These are phyloP conservation scores for Ochetophila trinervis DNA, from an alignment of 306 rosid species.

Conservation along the genomic window DNA sequence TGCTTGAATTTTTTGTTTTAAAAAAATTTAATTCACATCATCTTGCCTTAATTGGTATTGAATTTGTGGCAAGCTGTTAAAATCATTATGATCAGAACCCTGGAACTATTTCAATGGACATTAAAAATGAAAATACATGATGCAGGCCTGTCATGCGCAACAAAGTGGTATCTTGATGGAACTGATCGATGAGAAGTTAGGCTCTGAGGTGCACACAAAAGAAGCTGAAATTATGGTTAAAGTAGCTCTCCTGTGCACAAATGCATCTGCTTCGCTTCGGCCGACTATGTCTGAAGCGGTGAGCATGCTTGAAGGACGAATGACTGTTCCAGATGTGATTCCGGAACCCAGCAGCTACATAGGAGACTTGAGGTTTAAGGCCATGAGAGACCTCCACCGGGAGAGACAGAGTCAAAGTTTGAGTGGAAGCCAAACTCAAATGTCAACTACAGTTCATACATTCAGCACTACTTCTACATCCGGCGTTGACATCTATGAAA, in stretches of 20 bases:
- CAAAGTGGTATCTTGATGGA: conserved; percentile 43
- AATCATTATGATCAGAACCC: not conserved
- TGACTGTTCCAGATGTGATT: conserved; percentile 38
- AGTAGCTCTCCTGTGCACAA: conserved; percentile 61
- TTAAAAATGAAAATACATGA: not conserved
- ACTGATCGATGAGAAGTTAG: conserved; percentile 58
- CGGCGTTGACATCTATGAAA: conserved; percentile 27
- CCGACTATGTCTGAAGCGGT: conserved; percentile 76
- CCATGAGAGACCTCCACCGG: conserved; percentile 59
- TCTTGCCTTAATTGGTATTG: not conserved
- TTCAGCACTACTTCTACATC: conserved; percentile 38
- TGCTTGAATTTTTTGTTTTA: not conserved
- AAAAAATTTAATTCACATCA: not conserved
- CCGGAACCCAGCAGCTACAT: conserved; percentile 39
- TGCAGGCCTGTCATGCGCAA: conserved; percentile 65
- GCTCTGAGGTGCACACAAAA: conserved; percentile 27
- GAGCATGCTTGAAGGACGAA: conserved; percentile 60
- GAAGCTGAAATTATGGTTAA: conserved; percentile 56
- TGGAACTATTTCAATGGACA: not conserved
- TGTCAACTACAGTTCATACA: conserved; percentile 28
- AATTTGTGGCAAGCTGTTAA: too few species aligned
- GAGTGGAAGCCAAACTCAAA: conserved; percentile 36
- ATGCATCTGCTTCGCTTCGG: conserved; percentile 52
- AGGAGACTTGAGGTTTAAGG: conserved; percentile 70
- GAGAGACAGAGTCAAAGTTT: conserved; percentile 29